phyloP scores from a whole-genome alignment of 2,329 filamentous ascomycete species.

The Grosmannia huntii region DNA sequence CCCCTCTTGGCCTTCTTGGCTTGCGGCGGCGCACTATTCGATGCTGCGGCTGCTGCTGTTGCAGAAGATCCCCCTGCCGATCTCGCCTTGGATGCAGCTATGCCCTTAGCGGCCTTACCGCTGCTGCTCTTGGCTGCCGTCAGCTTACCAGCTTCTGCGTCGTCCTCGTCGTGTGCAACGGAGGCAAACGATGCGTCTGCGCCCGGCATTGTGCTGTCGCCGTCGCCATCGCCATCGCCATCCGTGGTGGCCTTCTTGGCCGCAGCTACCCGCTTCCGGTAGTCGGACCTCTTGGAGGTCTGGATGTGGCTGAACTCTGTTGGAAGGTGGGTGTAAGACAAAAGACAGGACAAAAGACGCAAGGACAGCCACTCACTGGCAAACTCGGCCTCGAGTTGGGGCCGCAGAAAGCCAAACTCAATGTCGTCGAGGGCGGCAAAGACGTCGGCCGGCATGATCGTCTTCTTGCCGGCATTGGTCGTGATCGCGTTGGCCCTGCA shows the following conservation, averaged over 20 bases:
- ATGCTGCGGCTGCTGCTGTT: background rate
- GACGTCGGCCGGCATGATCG: constrained; percentile 62
- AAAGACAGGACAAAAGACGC: background rate
- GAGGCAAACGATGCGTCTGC: background rate
- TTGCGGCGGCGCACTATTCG: constrained; percentile 15
- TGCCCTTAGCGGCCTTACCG: constrained; percentile 6
- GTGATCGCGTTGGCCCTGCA: constrained; percentile 62
- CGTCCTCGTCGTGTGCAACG: background rate
- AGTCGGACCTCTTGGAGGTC: constrained; percentile 60
- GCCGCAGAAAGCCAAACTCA: constrained; percentile 61
- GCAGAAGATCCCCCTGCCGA: background rate
- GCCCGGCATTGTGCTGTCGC: constrained; percentile 2
- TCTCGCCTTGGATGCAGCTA: constrained; percentile 4
- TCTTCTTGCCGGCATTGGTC: constrained; percentile 56
- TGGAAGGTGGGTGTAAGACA: background rate
- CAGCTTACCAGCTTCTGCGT: constrained; percentile 9
- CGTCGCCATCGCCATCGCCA: constrained; percentile 12
- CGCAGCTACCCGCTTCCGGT: constrained; percentile 56
- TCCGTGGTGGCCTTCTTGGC: constrained; percentile 35
- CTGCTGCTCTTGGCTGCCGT: constrained; percentile 5
- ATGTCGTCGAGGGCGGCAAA: constrained; percentile 65
- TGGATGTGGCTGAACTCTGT: constrained; percentile 61
- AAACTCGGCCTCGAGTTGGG: constrained; percentile 61
- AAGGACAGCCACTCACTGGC: constrained; percentile 40
- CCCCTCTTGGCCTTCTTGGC: constrained; percentile 25